Conservation (phyloP, 345 rosid species). For the Arabis hirsuta region DNA sequence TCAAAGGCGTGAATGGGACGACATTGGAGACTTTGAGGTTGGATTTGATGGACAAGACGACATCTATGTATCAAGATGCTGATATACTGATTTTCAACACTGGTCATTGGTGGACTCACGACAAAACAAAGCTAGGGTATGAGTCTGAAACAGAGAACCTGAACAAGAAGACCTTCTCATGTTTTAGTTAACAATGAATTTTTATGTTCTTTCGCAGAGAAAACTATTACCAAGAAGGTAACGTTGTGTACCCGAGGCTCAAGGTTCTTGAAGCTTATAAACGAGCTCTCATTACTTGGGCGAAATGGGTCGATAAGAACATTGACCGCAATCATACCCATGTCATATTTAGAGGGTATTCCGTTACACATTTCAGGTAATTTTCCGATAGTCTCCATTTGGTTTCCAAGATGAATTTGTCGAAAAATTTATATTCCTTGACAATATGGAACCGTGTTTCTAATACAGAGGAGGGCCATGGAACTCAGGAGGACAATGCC, state of each 20-base stretch:
- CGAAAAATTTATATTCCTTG: neutral
- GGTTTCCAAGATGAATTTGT: neutral
- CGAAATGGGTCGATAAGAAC: constrained; percentile 80
- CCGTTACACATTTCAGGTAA: constrained; percentile 86
- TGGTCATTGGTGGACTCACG: constrained; percentile 99
- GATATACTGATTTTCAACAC: constrained; percentile 84
- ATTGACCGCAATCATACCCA: constrained; percentile 55
- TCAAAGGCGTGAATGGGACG: constrained; percentile 55
- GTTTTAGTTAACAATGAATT: constrained; percentile 3
- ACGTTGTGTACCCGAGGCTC: constrained; percentile 68
- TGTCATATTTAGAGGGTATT: constrained; percentile 80
- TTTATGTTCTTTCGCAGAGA: constrained; percentile 51
- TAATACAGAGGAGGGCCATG: constrained; percentile 78
- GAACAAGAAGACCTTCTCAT: neutral
- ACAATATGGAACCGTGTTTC: neutral
- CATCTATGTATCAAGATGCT: constrained; percentile 74
- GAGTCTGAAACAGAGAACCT: constrained; percentile 5
- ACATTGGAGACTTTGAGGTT: constrained; percentile 71
- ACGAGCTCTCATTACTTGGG: constrained; percentile 86
- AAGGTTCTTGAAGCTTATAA: constrained; percentile 80
- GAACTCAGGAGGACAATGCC: constrained; percentile 91
- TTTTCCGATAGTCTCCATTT: neutral
- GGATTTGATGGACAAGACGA: constrained; percentile 81
- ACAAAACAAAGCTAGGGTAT: constrained; percentile 89
- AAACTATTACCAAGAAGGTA: constrained; percentile 89